Conservation (phyloP, 257 asterid species). For the Henckelia pumila region DNA sequence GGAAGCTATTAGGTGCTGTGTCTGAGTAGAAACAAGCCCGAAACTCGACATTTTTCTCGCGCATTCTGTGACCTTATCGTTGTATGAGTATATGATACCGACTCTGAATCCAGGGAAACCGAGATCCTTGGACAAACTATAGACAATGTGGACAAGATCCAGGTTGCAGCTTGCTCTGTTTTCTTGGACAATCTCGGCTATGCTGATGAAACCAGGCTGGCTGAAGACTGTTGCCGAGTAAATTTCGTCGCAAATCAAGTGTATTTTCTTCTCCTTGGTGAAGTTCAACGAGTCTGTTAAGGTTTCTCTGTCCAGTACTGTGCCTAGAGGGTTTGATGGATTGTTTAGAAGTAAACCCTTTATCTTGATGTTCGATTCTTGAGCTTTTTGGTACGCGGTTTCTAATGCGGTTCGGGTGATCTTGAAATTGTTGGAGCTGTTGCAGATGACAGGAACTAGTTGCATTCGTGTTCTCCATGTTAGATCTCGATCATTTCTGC, state of each 20-base stretch:
- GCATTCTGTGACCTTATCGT: slow-evolving; percentile 44
- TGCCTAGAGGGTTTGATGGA: slow-evolving; percentile 90
- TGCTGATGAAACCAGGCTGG: slow-evolving; percentile 60
- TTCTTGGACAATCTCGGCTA: slow-evolving; percentile 59
- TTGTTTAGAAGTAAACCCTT: slow-evolving; percentile 74
- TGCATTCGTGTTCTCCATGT: slow-evolving; percentile 72
- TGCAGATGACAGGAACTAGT: slow-evolving; percentile 64
- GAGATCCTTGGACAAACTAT: slow-evolving; percentile 78
- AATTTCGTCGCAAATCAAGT: slow-evolving; percentile 80
- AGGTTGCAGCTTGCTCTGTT: slow-evolving; percentile 30
- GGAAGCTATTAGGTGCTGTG: slow-evolving; percentile 61
- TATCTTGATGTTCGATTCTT: slow-evolving; percentile 48
- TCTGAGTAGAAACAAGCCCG: slow-evolving; percentile 78
- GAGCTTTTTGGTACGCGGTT: slow-evolving; percentile 57
- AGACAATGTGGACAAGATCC: slow-evolving; percentile 67
- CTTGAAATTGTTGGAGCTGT: slow-evolving; percentile 60
- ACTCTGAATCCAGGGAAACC: slow-evolving; percentile 89
- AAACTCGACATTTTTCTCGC: slow-evolving; percentile 89
- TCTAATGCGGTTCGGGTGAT: slow-evolving; percentile 57
- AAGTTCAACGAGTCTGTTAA: slow-evolving; percentile 41
- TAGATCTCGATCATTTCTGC: slow-evolving; percentile 78
- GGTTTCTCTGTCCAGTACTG: slow-evolving; percentile 53
- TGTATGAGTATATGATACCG: slow-evolving; percentile 75
- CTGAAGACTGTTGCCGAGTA: slow-evolving; percentile 84
- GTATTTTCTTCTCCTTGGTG: slow-evolving; percentile 50